These are phyloP conservation scores for Pseudogymnoascus pannorum DNA, from an alignment of 2,329 filamentous ascomycete species.

Conservation along the genomic window DNA sequence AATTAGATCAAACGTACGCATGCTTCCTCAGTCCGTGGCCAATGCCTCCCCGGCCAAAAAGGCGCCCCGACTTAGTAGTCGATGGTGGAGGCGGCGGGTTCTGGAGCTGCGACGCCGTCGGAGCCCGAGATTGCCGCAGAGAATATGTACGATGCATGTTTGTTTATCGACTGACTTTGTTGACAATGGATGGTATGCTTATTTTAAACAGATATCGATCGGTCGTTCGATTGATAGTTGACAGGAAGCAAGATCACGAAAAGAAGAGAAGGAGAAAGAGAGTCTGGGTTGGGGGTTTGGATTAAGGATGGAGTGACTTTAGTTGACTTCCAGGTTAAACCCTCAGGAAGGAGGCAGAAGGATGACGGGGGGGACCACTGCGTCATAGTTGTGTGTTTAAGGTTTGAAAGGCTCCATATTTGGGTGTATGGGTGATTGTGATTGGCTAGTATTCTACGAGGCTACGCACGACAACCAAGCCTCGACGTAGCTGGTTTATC, in stretches of 20 bases:
- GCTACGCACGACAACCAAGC: slow-evolving; percentile 3
- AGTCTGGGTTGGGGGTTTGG: background rate
- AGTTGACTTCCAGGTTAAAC: slow-evolving; percentile 4
- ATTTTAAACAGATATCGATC: background rate
- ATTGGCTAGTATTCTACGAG: background rate
- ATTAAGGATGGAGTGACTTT: slow-evolving; percentile 3
- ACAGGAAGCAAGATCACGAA: background rate
- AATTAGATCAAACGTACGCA: slow-evolving; percentile 37
- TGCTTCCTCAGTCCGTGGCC: slow-evolving; percentile 39
- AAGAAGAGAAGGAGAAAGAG: background rate
- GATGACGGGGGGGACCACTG: background rate
- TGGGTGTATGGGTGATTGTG: background rate
- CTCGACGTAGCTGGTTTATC: background rate
- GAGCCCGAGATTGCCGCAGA: slow-evolving; percentile 94
- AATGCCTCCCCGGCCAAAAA: slow-evolving; percentile 83
- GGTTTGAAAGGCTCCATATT: slow-evolving; percentile 1
- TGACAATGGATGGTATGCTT: background rate
- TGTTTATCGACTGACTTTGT: slow-evolving; percentile 16
- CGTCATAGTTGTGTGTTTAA: slow-evolving; percentile 8
- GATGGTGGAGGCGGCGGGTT: slow-evolving; percentile 90
- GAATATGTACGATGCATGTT: slow-evolving; percentile 97
- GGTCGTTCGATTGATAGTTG: slow-evolving; percentile 5
- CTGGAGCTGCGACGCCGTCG: slow-evolving; percentile 71
- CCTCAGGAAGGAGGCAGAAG: background rate
- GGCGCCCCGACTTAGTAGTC: slow-evolving; percentile 79